Evolutionary conservation across 148 eudicot species (phyloP).

Genomic region (Heliamphora exappendiculata): DNA sequence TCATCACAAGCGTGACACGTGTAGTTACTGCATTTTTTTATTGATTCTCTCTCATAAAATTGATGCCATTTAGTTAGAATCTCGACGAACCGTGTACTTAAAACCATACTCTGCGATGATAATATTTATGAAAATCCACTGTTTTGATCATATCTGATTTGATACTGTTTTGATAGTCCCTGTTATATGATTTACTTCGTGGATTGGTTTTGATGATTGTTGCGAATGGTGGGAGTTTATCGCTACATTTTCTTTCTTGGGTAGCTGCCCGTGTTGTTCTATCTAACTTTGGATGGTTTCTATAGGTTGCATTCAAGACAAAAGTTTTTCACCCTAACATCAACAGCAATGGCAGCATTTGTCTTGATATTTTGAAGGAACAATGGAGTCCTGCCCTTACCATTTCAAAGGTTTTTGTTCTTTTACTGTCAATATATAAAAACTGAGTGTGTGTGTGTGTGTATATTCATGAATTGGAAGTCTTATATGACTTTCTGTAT

Average conservation of each 20-base stretch:
- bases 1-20: background rate
- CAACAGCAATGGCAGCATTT: conserved; percentile 45
- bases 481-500: too few species aligned
- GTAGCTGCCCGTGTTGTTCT: background rate
- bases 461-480: background rate
- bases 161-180: background rate
- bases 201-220: background rate
- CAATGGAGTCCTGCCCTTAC: too few species aligned
- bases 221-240: background rate
- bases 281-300: background rate
- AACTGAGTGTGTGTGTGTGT: too few species aligned
- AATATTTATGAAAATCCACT: background rate
- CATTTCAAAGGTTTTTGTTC: conserved; percentile 41
- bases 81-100: too few species aligned
- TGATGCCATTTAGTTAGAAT: too few species aligned
- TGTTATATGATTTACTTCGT: background rate
- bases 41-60: background rate
- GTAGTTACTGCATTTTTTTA: too few species aligned
- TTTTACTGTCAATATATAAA: background rate
- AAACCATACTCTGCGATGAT: background rate
- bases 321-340: conserved; percentile 47
- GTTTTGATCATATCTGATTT: background rate
- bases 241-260: too few species aligned
- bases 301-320: conserved; percentile 40
- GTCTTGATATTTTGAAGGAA: conserved; percentile 54